Percentiles rank a stretch among this genome's conserved stretches.
Conservation (phyloP, 768 basidiomycete genomes). For the Hortiboletus flavorubellus region DNA sequence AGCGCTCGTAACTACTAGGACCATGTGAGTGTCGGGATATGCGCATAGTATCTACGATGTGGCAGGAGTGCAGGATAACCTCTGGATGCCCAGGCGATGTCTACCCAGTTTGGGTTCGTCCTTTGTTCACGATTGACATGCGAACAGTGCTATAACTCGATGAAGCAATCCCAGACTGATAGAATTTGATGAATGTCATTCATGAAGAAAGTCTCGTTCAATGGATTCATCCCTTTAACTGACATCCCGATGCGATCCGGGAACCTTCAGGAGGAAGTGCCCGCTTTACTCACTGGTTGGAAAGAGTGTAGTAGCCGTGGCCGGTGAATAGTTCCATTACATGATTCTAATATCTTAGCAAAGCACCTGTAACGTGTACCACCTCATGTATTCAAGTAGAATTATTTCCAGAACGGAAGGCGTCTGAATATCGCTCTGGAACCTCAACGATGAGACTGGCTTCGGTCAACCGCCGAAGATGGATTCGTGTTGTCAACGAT, state of each 20-base stretch:
- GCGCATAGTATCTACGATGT: no score
- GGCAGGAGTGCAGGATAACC: no score
- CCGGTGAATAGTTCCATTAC: neutral
- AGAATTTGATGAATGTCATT: constrained; percentile 1
- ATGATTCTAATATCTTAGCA: neutral
- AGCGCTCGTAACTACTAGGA: no score
- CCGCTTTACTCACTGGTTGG: constrained; percentile 29
- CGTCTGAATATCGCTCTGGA: neutral
- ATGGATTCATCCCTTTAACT: no score
- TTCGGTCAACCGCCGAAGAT: neutral
- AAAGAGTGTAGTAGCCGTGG: constrained; percentile 7
- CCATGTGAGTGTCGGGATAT: no score
- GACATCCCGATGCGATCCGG: constrained; percentile 32
- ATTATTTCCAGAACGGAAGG: no score
- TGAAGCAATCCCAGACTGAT: no score
- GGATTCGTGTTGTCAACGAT: neutral
- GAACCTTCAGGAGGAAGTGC: constrained; percentile 41
- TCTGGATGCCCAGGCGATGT: no score
- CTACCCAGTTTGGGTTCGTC: neutral
- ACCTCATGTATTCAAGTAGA: neutral
- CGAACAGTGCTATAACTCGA: neutral
- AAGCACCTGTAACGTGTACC: neutral
- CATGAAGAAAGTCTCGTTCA: neutral
- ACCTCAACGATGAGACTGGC: neutral
- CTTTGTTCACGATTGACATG: neutral